Conservation (phyloP, 2,329 filamentous ascomycete species). For the Neopestalotiopsis sp. region DNA sequence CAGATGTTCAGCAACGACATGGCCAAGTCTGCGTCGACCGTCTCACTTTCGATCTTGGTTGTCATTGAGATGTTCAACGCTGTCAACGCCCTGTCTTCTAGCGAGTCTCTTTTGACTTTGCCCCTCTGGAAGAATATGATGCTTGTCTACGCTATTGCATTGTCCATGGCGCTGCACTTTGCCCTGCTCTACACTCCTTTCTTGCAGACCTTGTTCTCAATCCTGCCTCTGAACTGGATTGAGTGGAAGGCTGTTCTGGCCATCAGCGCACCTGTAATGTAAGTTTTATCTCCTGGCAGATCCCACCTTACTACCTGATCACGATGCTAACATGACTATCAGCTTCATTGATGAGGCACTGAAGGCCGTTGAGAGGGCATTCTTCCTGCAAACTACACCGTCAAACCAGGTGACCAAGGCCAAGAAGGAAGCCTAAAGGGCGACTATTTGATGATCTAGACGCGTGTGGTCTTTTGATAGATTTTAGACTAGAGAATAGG, state of each 20-base stretch:
- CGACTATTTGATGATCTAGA: conserved; percentile 20
- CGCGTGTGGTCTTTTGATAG: conserved; percentile 26
- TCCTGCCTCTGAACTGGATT: conserved; percentile 80
- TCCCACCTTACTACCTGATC: background rate
- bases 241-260: conserved; percentile 93
- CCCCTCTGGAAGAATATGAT: conserved; percentile 99
- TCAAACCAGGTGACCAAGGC: conserved; percentile 42
- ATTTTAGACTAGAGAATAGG: conserved; percentile 10
- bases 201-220: conserved; percentile 87
- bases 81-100: conserved; percentile 96
- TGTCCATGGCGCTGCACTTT: conserved; percentile 96
- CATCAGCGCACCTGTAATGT: conserved; percentile 93
- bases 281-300: conserved; percentile 50
- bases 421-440: conserved; percentile 55
- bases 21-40: conserved; percentile 88
- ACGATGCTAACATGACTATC: conserved; percentile 25
- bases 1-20: conserved; percentile 87
- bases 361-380: conserved; percentile 75
- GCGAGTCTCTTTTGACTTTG: conserved; percentile 89
- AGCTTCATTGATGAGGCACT: conserved; percentile 84
- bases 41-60: conserved; percentile 89
- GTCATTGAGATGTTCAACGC: conserved; percentile 99
- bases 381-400: conserved; percentile 61
- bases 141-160: conserved; percentile 89
- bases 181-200: conserved; percentile 90